Evolutionary conservation across 1,284 basidiomycete genomes (phyloP).

Genomic region (Tilletia horrida): DNA sequence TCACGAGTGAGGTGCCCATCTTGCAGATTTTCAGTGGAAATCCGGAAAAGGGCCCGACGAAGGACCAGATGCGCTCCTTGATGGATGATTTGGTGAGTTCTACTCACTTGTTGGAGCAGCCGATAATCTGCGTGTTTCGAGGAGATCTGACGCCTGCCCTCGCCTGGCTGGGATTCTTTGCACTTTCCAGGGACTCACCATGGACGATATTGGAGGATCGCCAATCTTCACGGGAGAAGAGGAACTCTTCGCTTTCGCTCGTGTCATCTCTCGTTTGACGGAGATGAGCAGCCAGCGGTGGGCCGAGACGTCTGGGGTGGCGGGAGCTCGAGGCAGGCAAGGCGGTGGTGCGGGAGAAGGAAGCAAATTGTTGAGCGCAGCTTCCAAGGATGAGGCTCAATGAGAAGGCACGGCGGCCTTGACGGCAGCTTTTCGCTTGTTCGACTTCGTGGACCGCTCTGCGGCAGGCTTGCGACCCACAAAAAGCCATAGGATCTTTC

Average conservation of each 20-base stretch:
- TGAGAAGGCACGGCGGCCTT: not conserved
- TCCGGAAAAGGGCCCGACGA: slow-evolving; percentile 31
- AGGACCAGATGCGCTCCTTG: slow-evolving; percentile 46
- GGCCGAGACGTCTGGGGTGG: slow-evolving; percentile 19
- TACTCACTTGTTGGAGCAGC: not conserved
- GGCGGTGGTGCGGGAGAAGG: not conserved
- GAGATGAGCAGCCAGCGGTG: slow-evolving; percentile 51
- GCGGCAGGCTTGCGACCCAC: too few species aligned
- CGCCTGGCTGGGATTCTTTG: too few species aligned
- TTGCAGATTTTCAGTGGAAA: slow-evolving; percentile 47
- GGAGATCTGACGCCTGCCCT: too few species aligned
- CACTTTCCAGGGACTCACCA: slow-evolving; percentile 43
- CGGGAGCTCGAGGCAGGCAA: not conserved
- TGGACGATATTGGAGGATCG: slow-evolving; percentile 48
- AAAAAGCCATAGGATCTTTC: too few species aligned
- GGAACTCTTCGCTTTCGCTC: slow-evolving; percentile 53
- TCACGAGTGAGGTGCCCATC: slow-evolving; percentile 46
- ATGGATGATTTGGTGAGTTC: slow-evolving; percentile 49
- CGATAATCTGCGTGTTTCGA: too few species aligned
- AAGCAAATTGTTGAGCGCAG: not conserved
- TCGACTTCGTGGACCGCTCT: too few species aligned
- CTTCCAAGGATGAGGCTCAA: slow-evolving; percentile 18
- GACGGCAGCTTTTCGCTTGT: too few species aligned
- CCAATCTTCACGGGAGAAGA: slow-evolving; percentile 54
- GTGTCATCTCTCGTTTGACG: slow-evolving; percentile 49